These are phyloP conservation scores for Epicoccum sorghinum DNA, from an alignment of 2,329 filamentous ascomycete genomes.

Conservation along the genomic window DNA sequence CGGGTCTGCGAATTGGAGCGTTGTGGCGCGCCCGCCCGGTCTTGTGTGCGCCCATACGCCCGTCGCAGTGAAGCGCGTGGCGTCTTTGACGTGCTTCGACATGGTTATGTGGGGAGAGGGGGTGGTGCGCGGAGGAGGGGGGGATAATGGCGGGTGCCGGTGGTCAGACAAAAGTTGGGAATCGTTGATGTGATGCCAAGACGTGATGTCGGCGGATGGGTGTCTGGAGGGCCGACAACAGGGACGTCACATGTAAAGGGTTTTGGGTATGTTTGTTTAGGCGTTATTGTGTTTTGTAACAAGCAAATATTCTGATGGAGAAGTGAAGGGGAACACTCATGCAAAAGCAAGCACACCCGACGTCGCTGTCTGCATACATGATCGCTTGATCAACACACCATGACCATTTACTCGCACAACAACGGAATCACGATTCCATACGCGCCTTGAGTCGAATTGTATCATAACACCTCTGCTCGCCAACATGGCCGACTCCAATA, in stretches of 20 bases:
- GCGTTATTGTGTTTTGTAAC: too few relatives aligned
- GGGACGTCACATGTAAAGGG: neutral
- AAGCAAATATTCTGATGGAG: neutral
- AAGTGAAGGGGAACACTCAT: neutral
- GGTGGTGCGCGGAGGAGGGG: conserved; percentile 17
- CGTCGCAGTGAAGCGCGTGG: conserved; percentile 77
- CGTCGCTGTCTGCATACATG: too few relatives aligned
- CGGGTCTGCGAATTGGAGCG: conserved; percentile 48
- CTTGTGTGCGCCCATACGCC: conserved; percentile 74
- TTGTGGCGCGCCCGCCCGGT: conserved; percentile 51
- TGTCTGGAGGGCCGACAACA: conserved; percentile 8
- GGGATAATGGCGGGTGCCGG: conserved; percentile 32
- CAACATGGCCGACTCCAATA: conserved; percentile 40
- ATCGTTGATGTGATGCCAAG: conserved; percentile 34
- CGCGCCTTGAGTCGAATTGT: too few relatives aligned
- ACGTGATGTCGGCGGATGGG: conserved; percentile 19
- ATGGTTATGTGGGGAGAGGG: conserved; percentile 30
- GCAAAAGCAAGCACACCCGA: too few relatives aligned
- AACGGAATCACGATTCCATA: neutral
- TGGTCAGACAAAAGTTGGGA: conserved; percentile 42
- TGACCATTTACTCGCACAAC: conserved; percentile 1
- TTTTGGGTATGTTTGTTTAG: too few relatives aligned
- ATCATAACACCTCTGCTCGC: too few relatives aligned
- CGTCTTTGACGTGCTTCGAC: conserved; percentile 76
- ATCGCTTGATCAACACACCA: neutral